phyloP scores from a whole-genome alignment of 2,329 filamentous ascomycete genomes.

The Aureobasidium uvarum region DNA sequence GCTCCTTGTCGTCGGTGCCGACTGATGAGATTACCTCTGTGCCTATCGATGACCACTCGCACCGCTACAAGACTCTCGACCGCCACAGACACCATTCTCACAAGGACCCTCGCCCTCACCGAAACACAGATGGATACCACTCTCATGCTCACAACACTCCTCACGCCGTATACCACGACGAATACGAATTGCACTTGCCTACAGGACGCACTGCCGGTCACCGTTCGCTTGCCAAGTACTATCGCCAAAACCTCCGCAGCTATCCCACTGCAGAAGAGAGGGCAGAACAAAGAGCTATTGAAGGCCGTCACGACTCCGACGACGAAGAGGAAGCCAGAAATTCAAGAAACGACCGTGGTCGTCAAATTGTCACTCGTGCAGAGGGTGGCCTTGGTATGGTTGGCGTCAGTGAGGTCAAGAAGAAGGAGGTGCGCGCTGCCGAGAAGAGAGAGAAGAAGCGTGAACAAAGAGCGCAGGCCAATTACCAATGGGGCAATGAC shows the following conservation, averaged over 20 bases:
- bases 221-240: slow-evolving; percentile 82
- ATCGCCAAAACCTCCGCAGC: slow-evolving; percentile 84
- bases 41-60: slow-evolving; percentile 68
- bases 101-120: slow-evolving; percentile 68
- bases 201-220: slow-evolving; percentile 88
- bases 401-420: slow-evolving; percentile 73
- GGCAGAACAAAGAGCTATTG: slow-evolving; percentile 63
- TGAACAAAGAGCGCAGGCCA: slow-evolving; percentile 52
- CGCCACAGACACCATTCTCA: slow-evolving; percentile 74
- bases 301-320: slow-evolving; percentile 47
- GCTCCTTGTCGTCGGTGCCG: slow-evolving; percentile 75
- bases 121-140: slow-evolving; percentile 73
- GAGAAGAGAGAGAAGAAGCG: slow-evolving; percentile 69
- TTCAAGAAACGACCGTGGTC: slow-evolving; percentile 34
- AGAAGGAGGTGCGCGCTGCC: slow-evolving; percentile 61
- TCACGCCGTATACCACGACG: slow-evolving; percentile 81
- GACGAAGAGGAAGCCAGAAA: slow-evolving; percentile 43
- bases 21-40: slow-evolving; percentile 80
- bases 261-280: slow-evolving; percentile 79
- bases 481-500: slow-evolving; percentile 68
- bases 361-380: slow-evolving; percentile 59
- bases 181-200: slow-evolving; percentile 90
- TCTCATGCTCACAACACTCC: slow-evolving; percentile 73
- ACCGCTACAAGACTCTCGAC: slow-evolving; percentile 69
- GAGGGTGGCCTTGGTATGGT: slow-evolving; percentile 74